Conservation (phyloP, 2,329 filamentous ascomycete species). For the Arthrobotrys megalospora region DNA sequence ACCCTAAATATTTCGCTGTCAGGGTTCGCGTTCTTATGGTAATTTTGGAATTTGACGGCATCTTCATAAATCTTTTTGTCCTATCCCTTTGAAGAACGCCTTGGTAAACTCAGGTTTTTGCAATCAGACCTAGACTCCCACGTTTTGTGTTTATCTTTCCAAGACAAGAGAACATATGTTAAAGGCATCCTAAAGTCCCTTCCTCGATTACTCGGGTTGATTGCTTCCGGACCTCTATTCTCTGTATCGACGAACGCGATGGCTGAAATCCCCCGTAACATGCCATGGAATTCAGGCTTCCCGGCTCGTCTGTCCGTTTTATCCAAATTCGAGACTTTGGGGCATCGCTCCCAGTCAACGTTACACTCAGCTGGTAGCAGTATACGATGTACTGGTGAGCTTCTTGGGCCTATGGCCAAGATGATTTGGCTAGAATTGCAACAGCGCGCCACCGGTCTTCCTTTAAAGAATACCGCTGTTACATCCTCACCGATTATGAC, state of each 20-base stretch:
- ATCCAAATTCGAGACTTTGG: neutral
- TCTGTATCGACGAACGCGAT: neutral
- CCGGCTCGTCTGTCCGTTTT: neutral
- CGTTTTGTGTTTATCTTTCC: neutral
- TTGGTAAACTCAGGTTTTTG: neutral
- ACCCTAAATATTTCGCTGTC: neutral
- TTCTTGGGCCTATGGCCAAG: conserved; percentile 3
- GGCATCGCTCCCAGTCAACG: neutral
- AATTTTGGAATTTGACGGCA: neutral
- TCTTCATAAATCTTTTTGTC: neutral
- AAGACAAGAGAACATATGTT: neutral
- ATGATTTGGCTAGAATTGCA: neutral
- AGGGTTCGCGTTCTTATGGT: neutral
- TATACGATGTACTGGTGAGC: conserved; percentile 1
- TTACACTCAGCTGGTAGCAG: neutral
- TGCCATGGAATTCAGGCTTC: neutral
- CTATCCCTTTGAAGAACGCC: neutral
- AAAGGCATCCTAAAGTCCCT: neutral
- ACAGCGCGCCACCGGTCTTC: neutral
- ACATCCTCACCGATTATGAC: neutral
- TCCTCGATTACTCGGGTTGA: neutral
- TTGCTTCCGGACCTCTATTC: neutral
- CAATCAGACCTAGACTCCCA: neutral
- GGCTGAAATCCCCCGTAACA: neutral
- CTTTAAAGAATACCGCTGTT: neutral